These are phyloP conservation scores for Stereum hirsutum DNA, from an alignment of 1,284 basidiomycete genomes.

Conservation along the genomic window DNA sequence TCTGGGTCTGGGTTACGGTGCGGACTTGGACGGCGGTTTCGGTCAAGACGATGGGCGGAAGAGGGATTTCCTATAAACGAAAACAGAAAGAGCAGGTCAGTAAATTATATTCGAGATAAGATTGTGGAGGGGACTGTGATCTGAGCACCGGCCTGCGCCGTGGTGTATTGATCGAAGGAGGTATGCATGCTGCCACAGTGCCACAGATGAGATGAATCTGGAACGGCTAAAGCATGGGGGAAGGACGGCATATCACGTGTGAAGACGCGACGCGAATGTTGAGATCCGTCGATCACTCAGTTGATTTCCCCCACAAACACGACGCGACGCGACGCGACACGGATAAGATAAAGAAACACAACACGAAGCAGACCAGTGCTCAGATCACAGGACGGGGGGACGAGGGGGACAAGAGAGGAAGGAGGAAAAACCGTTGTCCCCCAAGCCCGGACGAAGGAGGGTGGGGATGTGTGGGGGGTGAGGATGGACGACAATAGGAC, in stretches of 20 bases:
- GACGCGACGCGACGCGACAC: conserved; percentile 17
- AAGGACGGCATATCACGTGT: conserved; percentile 32
- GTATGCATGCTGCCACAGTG: conserved; percentile 8
- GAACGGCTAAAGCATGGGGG: too few species aligned
- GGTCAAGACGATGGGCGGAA: conserved; percentile 35
- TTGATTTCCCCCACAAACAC: too few species aligned
- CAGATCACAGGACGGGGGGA: conserved; percentile 37
- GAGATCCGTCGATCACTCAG: conserved; percentile 16
- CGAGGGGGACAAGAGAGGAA: conserved; percentile 61
- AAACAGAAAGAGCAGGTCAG: conserved; percentile 11
- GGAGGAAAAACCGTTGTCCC: conserved; percentile 69
- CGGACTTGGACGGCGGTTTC: conserved; percentile 24
- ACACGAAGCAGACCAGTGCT: conserved; percentile 29
- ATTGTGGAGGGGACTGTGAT: conserved; percentile 24
- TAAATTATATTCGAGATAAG: conserved; percentile 16
- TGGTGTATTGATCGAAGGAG: too few species aligned
- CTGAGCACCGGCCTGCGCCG: conserved; percentile 29
- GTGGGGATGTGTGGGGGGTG: too few species aligned
- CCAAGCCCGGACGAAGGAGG: conserved; percentile 82
- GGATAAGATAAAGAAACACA: conserved; percentile 14
- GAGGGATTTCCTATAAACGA: conserved; percentile 44
- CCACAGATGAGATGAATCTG: too few species aligned
- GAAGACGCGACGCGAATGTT: conserved; percentile 13
- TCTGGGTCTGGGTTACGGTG: conserved; percentile 52
- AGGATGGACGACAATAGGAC: conserved; percentile 37